Evolutionary conservation across 192 early-diverging fungal species (phyloP).

Genomic region (Backusella tarrabulga): DNA sequence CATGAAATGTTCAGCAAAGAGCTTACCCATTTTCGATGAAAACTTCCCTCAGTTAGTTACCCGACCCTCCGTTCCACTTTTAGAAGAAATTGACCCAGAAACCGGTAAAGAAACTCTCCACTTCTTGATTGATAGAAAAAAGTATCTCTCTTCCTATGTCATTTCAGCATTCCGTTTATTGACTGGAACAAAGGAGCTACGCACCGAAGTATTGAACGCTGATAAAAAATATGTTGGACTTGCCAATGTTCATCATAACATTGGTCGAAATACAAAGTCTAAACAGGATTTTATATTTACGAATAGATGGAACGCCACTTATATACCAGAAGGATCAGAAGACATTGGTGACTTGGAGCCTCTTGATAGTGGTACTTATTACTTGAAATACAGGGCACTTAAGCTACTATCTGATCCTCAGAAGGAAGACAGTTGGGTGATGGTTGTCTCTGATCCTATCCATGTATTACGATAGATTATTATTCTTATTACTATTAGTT

Average conservation of each 20-base stretch:
- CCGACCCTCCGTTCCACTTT: neutral
- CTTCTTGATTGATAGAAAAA: conserved; percentile 7
- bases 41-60: conserved; percentile 17
- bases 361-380: conserved; percentile 21
- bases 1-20: conserved; percentile 36
- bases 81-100: neutral
- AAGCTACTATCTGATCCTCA: conserved; percentile 31
- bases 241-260: neutral
- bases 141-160: neutral
- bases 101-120: neutral
- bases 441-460: conserved; percentile 13
- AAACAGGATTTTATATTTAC: neutral
- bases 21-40: conserved; percentile 42
- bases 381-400: conserved; percentile 27
- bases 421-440: conserved; percentile 12
- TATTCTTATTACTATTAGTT: too few species aligned
- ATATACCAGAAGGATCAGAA: conserved; percentile 11
- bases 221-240: conserved; percentile 1
- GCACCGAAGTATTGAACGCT: conserved; percentile 18
- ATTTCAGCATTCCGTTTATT: conserved; percentile 18
- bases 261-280: conserved; percentile 20
- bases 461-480: neutral
- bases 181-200: conserved; percentile 23
- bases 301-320: conserved; percentile 23
- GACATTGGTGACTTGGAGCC: neutral